Evolutionary conservation across 108 stramenopile genomes (phyloP), one percentile per base, ranked within the genome.

Genomic region (Halocafeteria seosinensis): DNA sequence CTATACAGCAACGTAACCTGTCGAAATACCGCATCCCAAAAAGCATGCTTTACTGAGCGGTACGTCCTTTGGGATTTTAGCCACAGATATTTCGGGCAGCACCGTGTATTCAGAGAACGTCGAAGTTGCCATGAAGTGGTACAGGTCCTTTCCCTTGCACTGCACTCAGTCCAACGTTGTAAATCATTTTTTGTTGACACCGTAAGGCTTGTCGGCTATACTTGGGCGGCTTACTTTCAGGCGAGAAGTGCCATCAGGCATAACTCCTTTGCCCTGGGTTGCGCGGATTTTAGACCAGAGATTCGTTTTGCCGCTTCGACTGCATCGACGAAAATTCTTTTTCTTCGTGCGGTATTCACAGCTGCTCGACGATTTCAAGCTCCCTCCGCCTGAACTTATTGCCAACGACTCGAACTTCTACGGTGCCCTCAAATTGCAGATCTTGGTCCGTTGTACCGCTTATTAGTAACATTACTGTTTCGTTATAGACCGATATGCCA

Each of bases 301-400:
- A 72, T 93, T 93, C 28, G 89, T 91, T 64, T 88, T 89, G 55
- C 83, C 80, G 17, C n/a, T n/a, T n/a, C n/a, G n/a, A n/a, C n/a
- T n/a, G n/a, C n/a, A n/a, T n/a, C n/a, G n/a, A n/a, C n/a, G n/a
- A n/a, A n/a, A n/a, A n/a, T n/a, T n/a, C n/a, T n/a, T n/a, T n/a
- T n/a, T n/a, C n/a, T n/a, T n/a, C n/a, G n/a, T n/a, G n/a, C n/a
- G n/a, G n/a, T n/a, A n/a, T n/a, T n/a, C n/a, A n/a, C n/a, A n/a
- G n/a, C n/a, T n/a, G n/a, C n/a, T n/a, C n/a, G n/a, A n/a, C n/a
- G n/a, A n/a, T n/a, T n/a, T n/a, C n/a, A n/a, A n/a, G n/a, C n/a
- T n/a, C n/a, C n/a, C n/a, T n/a, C n/a, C n/a, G n/a, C n/a, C n/a
- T n/a, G n/a, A n/a, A n/a, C n/a, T n/a, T n/a, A n/a, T n/a, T n/a